A percentile compares a stretch with the other conserved stretches of the same genome.
Evolutionary conservation across 805 yeast genomes (phyloP).

Genomic region (Tetrapisispora phaffii): DNA sequence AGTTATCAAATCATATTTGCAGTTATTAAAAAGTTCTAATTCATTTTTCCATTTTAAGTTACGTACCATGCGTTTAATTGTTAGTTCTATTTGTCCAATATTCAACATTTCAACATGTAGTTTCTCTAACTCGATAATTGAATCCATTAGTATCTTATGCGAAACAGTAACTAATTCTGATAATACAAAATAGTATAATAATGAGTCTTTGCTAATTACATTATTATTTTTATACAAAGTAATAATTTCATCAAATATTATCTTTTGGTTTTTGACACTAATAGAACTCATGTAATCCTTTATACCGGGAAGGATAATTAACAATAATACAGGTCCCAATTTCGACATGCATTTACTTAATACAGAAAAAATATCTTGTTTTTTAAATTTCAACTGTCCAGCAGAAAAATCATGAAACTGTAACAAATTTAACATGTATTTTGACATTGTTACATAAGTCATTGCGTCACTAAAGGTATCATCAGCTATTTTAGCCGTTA

Average conservation of each 20-base stretch:
- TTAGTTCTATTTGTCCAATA: constrained; percentile 14
- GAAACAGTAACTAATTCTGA: constrained; percentile 12
- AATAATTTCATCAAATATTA: constrained; percentile 23
- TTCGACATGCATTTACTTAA: constrained; percentile 13
- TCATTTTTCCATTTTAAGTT: not conserved
- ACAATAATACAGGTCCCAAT: constrained; percentile 8
- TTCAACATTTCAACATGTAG: constrained; percentile 7
- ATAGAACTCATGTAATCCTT: constrained; percentile 15
- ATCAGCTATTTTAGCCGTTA: constrained; percentile 33
- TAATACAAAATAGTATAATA: constrained; percentile 18
- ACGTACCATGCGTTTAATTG: constrained; percentile 6
- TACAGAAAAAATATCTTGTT: constrained; percentile 20
- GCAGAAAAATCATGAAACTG: constrained; percentile 17
- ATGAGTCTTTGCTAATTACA: constrained; percentile 20
- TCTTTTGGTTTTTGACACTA: constrained; percentile 21
- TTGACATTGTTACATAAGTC: constrained; percentile 27
- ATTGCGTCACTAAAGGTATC: constrained; percentile 33
- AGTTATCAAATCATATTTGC: constrained; percentile 16
- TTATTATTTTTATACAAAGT: constrained; percentile 17
- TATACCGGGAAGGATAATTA: constrained; percentile 7
- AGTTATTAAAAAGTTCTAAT: constrained; percentile 14
- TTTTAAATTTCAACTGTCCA: constrained; percentile 17
- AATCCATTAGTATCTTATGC: constrained; percentile 15
- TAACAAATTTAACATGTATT: constrained; percentile 28
- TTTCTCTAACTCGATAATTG: constrained; percentile 11